These are phyloP conservation scores for Lentinula raphanica DNA, from an alignment of 768 basidiomycete species.

Conservation along the genomic window DNA sequence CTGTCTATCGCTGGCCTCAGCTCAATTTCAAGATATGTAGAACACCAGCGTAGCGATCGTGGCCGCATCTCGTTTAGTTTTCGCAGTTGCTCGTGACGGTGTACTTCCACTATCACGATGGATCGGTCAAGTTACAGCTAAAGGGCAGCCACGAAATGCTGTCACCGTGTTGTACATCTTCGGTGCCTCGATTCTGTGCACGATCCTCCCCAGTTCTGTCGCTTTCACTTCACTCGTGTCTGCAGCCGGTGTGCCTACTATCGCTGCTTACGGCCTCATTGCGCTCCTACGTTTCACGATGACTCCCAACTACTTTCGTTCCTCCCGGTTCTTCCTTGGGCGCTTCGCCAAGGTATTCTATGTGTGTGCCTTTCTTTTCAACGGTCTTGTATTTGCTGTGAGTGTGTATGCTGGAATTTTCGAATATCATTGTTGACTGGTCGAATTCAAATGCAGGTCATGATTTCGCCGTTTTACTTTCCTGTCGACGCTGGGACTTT, in stretches of 20 bases:
- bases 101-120: slow-evolving; percentile 79
- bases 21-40: slow-evolving; percentile 27
- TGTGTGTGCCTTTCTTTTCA: slow-evolving; percentile 62
- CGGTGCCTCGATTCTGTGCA: slow-evolving; percentile 70
- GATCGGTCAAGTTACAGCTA: slow-evolving; percentile 69
- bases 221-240: slow-evolving; percentile 90
- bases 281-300: slow-evolving; percentile 68
- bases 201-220: slow-evolving; percentile 84
- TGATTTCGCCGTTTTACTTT: slow-evolving; percentile 85
- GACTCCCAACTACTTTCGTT: slow-evolving; percentile 71
- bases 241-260: slow-evolving; percentile 80
- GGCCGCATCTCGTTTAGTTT: slow-evolving; percentile 83
- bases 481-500: slow-evolving; percentile 72
- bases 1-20: neutral
- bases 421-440: no score
- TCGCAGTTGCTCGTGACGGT: slow-evolving; percentile 92
- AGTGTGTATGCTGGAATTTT: no score
- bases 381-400: slow-evolving; percentile 68
- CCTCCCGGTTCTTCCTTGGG: slow-evolving; percentile 71
- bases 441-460: no score
- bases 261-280: slow-evolving; percentile 84
- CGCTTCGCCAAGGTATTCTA: slow-evolving; percentile 65
- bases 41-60: slow-evolving; percentile 87
- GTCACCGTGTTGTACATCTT: slow-evolving; percentile 85
- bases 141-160: slow-evolving; percentile 78